A percentile compares a stretch with the other conserved stretches of the same genome.
Evolutionary conservation across 2,329 filamentous ascomycete species (phyloP).

Genomic region (Dothidotthia symphoricarpi): DNA sequence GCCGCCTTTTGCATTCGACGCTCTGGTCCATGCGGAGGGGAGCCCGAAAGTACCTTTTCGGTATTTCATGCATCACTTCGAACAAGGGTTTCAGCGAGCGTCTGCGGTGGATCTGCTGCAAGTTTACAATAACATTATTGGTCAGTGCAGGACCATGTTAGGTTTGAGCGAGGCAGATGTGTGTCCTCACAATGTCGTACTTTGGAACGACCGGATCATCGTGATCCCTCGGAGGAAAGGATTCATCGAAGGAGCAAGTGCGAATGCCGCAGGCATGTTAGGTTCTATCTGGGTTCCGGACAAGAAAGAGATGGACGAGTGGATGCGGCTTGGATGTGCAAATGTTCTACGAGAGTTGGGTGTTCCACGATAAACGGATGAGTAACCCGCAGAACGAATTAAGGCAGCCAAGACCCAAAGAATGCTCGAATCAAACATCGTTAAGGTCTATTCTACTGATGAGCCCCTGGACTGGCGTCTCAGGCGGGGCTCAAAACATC

Average conservation of each 20-base stretch:
- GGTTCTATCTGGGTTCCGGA: slow-evolving; percentile 45
- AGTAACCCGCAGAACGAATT: too few species aligned
- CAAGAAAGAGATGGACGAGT: slow-evolving; percentile 38
- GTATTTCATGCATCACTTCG: slow-evolving; percentile 37
- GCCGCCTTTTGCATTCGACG: slow-evolving; percentile 32
- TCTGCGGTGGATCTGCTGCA: slow-evolving; percentile 11
- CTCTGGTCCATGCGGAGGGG: slow-evolving; percentile 22
- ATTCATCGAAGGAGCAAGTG: slow-evolving; percentile 40
- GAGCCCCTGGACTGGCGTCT: too few species aligned
- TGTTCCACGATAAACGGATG: slow-evolving; percentile 11
- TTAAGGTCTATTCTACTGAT: too few species aligned
- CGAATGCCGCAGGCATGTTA: slow-evolving; percentile 51
- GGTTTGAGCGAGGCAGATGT: slow-evolving; percentile 10
- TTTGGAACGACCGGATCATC: slow-evolving; percentile 48
- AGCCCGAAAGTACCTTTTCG: slow-evolving; percentile 37
- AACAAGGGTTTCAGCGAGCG: slow-evolving; percentile 8
- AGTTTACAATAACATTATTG: slow-evolving; percentile 22
- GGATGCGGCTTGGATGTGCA: slow-evolving; percentile 40
- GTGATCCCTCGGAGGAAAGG: slow-evolving; percentile 47
- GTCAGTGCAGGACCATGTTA: slow-evolving; percentile 10
- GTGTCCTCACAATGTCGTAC: slow-evolving; percentile 50
- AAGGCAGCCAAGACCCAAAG: too few species aligned
- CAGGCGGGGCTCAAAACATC: too few species aligned
- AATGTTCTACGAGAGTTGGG: slow-evolving; percentile 43
- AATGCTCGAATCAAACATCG: too few species aligned